Evolutionary conservation across 345 rosid species (phyloP), one percentile per base, ranked within the genome.

Genomic region (Linum lewisii): DNA sequence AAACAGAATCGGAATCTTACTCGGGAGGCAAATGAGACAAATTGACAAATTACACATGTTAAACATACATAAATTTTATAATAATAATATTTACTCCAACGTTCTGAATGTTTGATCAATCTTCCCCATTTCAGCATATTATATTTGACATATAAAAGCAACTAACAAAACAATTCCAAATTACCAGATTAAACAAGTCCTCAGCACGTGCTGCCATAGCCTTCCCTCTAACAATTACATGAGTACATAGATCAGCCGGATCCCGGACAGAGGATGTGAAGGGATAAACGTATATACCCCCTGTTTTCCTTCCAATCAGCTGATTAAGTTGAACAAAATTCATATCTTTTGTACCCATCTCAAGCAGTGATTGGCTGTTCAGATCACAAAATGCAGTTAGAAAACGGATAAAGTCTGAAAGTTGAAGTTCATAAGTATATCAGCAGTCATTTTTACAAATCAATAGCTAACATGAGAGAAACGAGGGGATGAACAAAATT

Each of bases 301-400:
- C 99, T 20, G 99, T 93, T 81, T 89, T 93, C 79, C 96, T 81
- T 77, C 99, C 99, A 81, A 93, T 87, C 69, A 93, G 76, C 73
- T 93, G 99, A 79, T 93, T 89, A 60, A 93, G 88, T 75, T 93
- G 97, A 57, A 93, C 99, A 79, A 93, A 93, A 59, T 73, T 75
- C 78, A 87, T 73, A 78, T 93, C 87, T 72, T 84, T 81, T 59
- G 97, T 85, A 65, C 99, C 99, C 99, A 93, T 93, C 84, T 93
- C 97, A 71, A 87, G 69, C 80, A 93, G 79, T 24, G 97, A 87
- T 59, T 90, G 97, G 74, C 99, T 90, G 95, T 61, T 66, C 67
- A 66, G 10, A 18, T 10, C 56, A 52, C 47, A 42, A 42, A 42
- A 3, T 42, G 9, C 47, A 42, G 47, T 52, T 52, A 52, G 38